A percentile compares a stretch with the other conserved stretches of the same genome.
phyloP scores from a whole-genome alignment of 2,329 filamentous ascomycete genomes.

The Aspergillus versicolor region DNA sequence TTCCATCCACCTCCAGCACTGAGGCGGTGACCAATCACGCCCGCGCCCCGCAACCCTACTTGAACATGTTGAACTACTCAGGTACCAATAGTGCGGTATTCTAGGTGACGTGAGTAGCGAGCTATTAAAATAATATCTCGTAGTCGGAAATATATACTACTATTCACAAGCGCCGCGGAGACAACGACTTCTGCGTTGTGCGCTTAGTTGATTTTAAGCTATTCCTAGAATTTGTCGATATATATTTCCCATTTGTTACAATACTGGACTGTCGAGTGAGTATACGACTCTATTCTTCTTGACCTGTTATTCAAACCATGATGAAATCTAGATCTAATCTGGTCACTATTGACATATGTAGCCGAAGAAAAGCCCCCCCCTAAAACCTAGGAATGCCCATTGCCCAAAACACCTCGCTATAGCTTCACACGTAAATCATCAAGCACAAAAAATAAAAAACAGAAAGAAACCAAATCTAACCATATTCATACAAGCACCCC shows the following conservation, averaged over 20 bases:
- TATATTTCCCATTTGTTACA: not conserved
- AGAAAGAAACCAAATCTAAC: not conserved
- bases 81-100: no score
- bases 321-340: not conserved
- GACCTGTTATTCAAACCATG: no score
- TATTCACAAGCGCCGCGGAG: not conserved
- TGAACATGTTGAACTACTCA: not conserved
- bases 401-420: conserved; percentile 12
- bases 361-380: not conserved
- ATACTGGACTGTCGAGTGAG: no score
- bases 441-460: not conserved
- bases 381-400: not conserved
- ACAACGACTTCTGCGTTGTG: not conserved
- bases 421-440: not conserved
- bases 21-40: conserved; percentile 37
- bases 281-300: no score
- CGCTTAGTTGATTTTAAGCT: not conserved
- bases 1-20: conserved; percentile 30
- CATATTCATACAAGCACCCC: not conserved
- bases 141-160: not conserved
- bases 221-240: not conserved
- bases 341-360: not conserved
- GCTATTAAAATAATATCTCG: not conserved
- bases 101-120: no score
- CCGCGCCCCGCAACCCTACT: conserved; percentile 20